phyloP scores from a whole-genome alignment of 139 green algal genomes.

The Tetraselmis striata region DNA sequence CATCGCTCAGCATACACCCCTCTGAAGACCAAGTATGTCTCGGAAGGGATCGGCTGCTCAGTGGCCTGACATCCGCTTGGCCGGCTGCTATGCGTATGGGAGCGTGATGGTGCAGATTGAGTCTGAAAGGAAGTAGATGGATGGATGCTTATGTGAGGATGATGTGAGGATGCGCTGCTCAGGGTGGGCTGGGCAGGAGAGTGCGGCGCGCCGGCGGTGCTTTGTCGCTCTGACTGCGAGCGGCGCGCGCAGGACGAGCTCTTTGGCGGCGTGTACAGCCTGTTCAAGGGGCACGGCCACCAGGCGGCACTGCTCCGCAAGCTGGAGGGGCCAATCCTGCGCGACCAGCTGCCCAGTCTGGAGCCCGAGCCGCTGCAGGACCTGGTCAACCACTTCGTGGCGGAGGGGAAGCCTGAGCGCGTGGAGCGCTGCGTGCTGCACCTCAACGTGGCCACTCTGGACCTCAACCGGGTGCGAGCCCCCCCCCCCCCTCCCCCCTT shows the following conservation, averaged over 20 bases:
- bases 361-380: constrained; percentile 52
- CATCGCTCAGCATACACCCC: too few species aligned
- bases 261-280: not conserved
- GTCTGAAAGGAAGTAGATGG: too few species aligned
- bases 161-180: too few species aligned
- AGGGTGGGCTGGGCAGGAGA: too few species aligned
- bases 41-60: too few species aligned
- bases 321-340: constrained; percentile 50
- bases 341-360: constrained; percentile 40
- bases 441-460: constrained; percentile 74
- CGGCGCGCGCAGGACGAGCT: not conserved
- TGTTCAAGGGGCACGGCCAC: constrained; percentile 5
- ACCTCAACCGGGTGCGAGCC: constrained; percentile 75
- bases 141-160: too few species aligned
- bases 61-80: too few species aligned
- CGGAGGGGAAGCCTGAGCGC: constrained; percentile 29
- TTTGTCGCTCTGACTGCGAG: too few species aligned
- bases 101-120: too few species aligned
- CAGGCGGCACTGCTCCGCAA: constrained; percentile 36
- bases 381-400: constrained; percentile 70
- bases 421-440: constrained; percentile 83
- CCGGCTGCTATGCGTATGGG: too few species aligned
- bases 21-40: too few species aligned
- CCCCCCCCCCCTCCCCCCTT: constrained; percentile 8
- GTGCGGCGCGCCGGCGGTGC: too few species aligned